A percentile compares a stretch with the other conserved stretches of the same genome.
Conservation (phyloP, 2,329 filamentous ascomycete genomes). For the Didymellaceae sp. region DNA sequence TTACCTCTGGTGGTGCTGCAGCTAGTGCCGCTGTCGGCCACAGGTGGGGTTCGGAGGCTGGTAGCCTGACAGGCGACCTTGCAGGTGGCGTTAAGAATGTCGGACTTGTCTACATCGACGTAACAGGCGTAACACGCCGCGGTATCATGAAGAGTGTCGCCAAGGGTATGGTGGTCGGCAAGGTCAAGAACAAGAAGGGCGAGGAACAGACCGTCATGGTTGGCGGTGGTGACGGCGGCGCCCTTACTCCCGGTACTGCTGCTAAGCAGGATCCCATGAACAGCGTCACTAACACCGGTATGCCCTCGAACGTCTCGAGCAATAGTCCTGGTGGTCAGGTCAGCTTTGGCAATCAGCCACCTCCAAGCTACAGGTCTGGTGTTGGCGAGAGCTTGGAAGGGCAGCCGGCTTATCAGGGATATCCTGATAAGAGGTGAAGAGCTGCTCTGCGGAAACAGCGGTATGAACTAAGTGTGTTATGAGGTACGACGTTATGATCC, state of each 20-base stretch:
- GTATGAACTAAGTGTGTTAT: constrained; percentile 2
- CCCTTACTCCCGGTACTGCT: constrained; percentile 48
- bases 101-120: constrained; percentile 95
- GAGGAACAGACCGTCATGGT: constrained; percentile 70
- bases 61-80: constrained; percentile 74
- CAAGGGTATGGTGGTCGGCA: constrained; percentile 90
- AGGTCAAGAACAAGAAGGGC: constrained; percentile 76
- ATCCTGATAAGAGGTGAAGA: constrained; percentile 43
- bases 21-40: constrained; percentile 88
- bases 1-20: constrained; percentile 77
- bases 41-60: constrained; percentile 85
- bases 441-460: background rate
- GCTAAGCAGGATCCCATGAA: constrained; percentile 44
- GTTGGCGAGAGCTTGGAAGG: constrained; percentile 48
- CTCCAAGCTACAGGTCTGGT: constrained; percentile 44
- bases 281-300: constrained; percentile 38
- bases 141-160: constrained; percentile 94
- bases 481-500: constrained; percentile 33
- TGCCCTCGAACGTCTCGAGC: constrained; percentile 34
- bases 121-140: constrained; percentile 85
- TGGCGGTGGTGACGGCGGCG: constrained; percentile 67
- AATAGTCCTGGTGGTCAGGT: constrained; percentile 39
- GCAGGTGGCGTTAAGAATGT: constrained; percentile 94
- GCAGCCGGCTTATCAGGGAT: constrained; percentile 39
- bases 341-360: constrained; percentile 46